phyloP scores from a whole-genome alignment of 768 basidiomycete species.

The Dacryopinax primogenitus region DNA sequence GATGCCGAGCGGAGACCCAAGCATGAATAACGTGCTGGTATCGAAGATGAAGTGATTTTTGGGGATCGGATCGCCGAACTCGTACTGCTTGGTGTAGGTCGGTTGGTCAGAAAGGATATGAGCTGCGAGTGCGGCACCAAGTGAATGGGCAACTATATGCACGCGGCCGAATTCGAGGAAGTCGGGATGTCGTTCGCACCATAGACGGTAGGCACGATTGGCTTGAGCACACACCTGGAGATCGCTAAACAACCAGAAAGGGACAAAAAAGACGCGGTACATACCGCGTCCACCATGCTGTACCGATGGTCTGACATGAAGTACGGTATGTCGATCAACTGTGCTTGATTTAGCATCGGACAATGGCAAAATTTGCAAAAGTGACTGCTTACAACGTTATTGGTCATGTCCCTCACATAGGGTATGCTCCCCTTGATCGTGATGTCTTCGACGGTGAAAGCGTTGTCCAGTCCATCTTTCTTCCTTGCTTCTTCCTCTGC shows the following conservation, averaged over 20 bases:
- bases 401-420: constrained; percentile 32
- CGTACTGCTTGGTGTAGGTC: constrained; percentile 23
- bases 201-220: constrained; percentile 32
- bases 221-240: constrained; percentile 27
- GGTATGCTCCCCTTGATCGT: constrained; percentile 34
- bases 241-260: neutral
- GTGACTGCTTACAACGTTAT: constrained; percentile 25
- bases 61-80: constrained; percentile 24
- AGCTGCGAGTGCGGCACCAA: constrained; percentile 32
- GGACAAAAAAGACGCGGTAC: constrained; percentile 7
- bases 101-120: constrained; percentile 34
- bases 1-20: constrained; percentile 32
- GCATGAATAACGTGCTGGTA: constrained; percentile 28
- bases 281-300: constrained; percentile 34
- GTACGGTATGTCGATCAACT: constrained; percentile 32
- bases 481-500: constrained; percentile 27
- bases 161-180: constrained; percentile 30
- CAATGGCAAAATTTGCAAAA: neutral
- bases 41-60: constrained; percentile 28
- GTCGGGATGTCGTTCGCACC: constrained; percentile 33
- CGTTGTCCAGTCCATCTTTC: constrained; percentile 32
- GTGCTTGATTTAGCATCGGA: neutral
- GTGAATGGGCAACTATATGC: constrained; percentile 34
- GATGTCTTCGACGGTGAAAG: constrained; percentile 33
- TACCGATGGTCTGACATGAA: constrained; percentile 35